Conservation (phyloP, 345 rosid genomes). For the Hevea brasiliensis region DNA sequence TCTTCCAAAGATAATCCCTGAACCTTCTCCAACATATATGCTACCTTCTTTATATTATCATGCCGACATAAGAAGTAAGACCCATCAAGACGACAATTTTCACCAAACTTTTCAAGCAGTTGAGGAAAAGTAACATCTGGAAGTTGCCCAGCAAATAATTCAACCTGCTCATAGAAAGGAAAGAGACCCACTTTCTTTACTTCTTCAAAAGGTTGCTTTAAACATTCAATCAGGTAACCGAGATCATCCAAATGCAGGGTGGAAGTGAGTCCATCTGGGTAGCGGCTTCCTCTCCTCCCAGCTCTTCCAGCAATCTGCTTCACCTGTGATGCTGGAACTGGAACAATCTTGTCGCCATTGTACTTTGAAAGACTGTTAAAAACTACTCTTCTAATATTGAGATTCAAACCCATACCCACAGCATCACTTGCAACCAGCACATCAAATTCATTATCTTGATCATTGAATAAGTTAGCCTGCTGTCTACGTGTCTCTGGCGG, state of each 20-base stretch:
- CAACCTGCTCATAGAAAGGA: constrained; percentile 94
- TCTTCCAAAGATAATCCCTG: constrained; percentile 72
- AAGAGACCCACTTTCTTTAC: constrained; percentile 81
- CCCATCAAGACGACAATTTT: constrained; percentile 80
- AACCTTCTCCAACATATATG: constrained; percentile 90
- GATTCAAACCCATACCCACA: constrained; percentile 95
- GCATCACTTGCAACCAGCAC: constrained; percentile 98
- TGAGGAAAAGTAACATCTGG: constrained; percentile 50
- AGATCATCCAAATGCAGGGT: constrained; percentile 71
- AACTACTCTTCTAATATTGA: constrained; percentile 85
- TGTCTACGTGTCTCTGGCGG: constrained; percentile 95
- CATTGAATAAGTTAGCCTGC: constrained; percentile 88
- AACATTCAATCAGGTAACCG: constrained; percentile 71
- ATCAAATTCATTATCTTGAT: constrained; percentile 83
- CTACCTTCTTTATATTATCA: constrained; percentile 85
- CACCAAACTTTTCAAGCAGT: constrained; percentile 73
- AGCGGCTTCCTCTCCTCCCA: constrained; percentile 86
- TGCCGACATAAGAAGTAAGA: constrained; percentile 82
- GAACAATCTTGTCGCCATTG: constrained; percentile 79
- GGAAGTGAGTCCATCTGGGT: constrained; percentile 88
- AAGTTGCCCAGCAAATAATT: constrained; percentile 75
- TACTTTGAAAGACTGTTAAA: constrained; percentile 71
- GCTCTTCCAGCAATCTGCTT: constrained; percentile 99
- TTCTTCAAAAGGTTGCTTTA: constrained; percentile 80
- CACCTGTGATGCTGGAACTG: constrained; percentile 83